These are phyloP conservation scores for Scutellaria baicalensis DNA, from an alignment of 257 asterid genomes.

Conservation along the genomic window DNA sequence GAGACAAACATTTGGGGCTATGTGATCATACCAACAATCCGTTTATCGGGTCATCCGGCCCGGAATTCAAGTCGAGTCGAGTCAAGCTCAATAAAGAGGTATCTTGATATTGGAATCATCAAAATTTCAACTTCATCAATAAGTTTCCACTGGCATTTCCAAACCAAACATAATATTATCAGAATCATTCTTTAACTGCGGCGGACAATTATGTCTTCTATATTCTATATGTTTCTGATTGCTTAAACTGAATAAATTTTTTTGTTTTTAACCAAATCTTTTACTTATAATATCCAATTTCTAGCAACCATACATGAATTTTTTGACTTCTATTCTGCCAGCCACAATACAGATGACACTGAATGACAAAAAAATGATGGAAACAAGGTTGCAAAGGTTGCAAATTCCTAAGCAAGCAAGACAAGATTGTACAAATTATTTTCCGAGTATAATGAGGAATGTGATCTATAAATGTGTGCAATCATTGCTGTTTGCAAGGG, in stretches of 20 bases:
- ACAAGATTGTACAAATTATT: constrained; percentile 25
- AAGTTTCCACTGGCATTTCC: not conserved
- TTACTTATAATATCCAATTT: not conserved
- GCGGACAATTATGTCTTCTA: not conserved
- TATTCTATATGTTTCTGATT: not conserved
- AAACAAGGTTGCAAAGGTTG: constrained; percentile 18
- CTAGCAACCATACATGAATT: too few relatives aligned
- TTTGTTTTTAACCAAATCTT: too few relatives aligned
- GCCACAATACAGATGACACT: constrained; percentile 9
- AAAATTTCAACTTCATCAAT: not conserved
- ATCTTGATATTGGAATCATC: not conserved
- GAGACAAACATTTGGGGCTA: too few relatives aligned
- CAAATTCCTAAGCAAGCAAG: constrained; percentile 23
- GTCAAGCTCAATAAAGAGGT: not conserved
- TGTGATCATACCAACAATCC: too few relatives aligned
- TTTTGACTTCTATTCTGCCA: constrained; percentile 11
- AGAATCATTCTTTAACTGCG: not conserved
- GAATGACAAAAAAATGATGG: constrained; percentile 10
- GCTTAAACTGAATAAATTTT: not conserved
- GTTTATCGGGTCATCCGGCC: too few relatives aligned
- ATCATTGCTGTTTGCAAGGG: constrained; percentile 9
- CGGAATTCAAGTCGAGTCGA: not conserved
- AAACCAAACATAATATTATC: not conserved
- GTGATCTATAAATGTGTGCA: constrained; percentile 17
- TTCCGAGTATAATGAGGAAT: constrained; percentile 26